phyloP scores from a whole-genome alignment of 2,329 filamentous ascomycete genomes.

The Aspergillus bombycis region DNA sequence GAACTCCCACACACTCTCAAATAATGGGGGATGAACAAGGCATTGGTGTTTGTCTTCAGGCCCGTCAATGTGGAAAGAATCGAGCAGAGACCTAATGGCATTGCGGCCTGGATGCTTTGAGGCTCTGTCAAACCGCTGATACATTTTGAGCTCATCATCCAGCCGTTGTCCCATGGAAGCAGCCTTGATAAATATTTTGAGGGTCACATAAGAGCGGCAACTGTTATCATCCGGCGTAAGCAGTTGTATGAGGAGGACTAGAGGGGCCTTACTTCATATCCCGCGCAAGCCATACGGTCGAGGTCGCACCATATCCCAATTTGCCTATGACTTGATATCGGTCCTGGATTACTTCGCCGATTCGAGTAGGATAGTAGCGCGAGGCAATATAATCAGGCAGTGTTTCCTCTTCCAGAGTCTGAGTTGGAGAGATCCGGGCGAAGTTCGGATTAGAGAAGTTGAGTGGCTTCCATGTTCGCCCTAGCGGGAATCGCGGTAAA shows the following conservation, averaged over 20 bases:
- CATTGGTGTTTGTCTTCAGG: conserved; percentile 37
- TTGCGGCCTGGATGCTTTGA: conserved; percentile 34
- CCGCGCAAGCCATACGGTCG: conserved; percentile 42
- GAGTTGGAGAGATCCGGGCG: conserved; percentile 23
- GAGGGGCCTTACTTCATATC: conserved; percentile 31
- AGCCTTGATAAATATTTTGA: conserved; percentile 35
- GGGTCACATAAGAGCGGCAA: conserved; percentile 30
- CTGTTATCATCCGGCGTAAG: conserved; percentile 20
- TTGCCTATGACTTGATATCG: conserved; percentile 41
- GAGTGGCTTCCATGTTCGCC: conserved; percentile 35
- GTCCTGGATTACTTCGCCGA: conserved; percentile 33
- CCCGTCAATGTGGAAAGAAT: conserved; percentile 38
- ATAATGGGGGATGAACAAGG: conserved; percentile 47
- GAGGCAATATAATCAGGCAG: conserved; percentile 29
- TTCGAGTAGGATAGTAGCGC: conserved; percentile 33
- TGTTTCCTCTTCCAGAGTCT: conserved; percentile 37
- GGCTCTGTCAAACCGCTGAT: conserved; percentile 40
- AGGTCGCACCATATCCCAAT: conserved; percentile 35
- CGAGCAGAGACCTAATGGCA: conserved; percentile 35
- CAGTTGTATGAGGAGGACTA: not conserved
- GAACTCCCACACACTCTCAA: conserved; percentile 47
- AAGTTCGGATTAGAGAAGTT: conserved; percentile 35
- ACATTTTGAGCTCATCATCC: conserved; percentile 49
- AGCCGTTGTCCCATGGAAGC: conserved; percentile 31
- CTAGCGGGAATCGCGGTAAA: conserved; percentile 20